Evolutionary conservation across 225 moss, liverwort and hornwort species (phyloP), one percentile per base, ranked within the genome.

Genomic region (Polytrichum commune): DNA sequence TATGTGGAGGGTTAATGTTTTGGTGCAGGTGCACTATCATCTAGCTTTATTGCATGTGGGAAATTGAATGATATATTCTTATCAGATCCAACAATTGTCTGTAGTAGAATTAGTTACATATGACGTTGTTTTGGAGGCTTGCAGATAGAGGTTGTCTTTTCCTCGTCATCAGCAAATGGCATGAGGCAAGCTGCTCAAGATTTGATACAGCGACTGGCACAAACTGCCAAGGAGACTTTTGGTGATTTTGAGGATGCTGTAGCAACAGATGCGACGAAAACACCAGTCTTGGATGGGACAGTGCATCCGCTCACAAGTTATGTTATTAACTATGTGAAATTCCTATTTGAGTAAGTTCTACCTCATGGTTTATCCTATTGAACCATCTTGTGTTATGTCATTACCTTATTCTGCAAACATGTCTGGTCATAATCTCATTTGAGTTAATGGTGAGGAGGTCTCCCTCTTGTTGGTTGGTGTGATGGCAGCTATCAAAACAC

Each of bases 261-360:
- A 10, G 89, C 88, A 69, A 90, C 87, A 76, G 89, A 93, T 82
- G 89, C 86, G 23, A 93, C 93, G 54, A 93, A 93, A 84, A 90
- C 80, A 63, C 84, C 84, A 55, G 86, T 96, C 73, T 75, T 85
- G 64, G 96, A 96, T 84, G 93, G 92, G 76, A 93, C 86, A 27
- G 85, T 96, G 72, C 93, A 96, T 76, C 90, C 92, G 8, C 86
- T 93, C 35, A 96, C 90, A 57, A 93, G 92, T 78, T 92, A 88
- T 85, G 89, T 93, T 66, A 93, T 96, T 72, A 92, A 92, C 78
- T 96, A 92, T 81, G 89, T 93, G 57, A 96, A 96, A 67, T 86
- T 88, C 73, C 62, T 96, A 20, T 86, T 93, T 19, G 92, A 96
- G 90, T 92, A 89, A 84, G 90, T 81, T 13, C 65, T 60, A 35